A percentile compares a stretch with the other conserved stretches of the same genome.
Evolutionary conservation across 108 stramenopile species (phyloP).

Genomic region (Pinguiococcus pyrenoidosus): DNA sequence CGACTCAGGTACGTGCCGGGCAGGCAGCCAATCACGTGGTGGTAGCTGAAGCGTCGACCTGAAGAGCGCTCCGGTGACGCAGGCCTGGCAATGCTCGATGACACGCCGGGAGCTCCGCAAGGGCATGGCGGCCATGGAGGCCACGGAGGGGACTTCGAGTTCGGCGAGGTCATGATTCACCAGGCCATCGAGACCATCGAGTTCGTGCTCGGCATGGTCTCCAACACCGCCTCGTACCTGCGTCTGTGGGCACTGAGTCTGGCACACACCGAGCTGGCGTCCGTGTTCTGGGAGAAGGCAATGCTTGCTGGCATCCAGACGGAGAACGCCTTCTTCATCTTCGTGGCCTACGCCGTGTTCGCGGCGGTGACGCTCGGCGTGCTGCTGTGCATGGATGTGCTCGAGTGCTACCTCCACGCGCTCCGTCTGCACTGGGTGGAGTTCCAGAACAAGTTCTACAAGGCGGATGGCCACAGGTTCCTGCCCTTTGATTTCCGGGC

Average conservation of each 20-base stretch:
- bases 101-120: slow-evolving; percentile 23
- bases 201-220: slow-evolving; percentile 94
- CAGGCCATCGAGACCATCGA: slow-evolving; percentile 98
- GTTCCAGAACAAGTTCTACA: slow-evolving; percentile 98
- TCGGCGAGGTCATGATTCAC: slow-evolving; percentile 81
- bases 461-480: slow-evolving; percentile 84
- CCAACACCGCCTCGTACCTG: slow-evolving; percentile 97
- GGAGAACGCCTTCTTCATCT: slow-evolving; percentile 64
- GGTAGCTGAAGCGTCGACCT: too few relatives aligned
- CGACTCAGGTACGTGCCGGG: slow-evolving; percentile 5
- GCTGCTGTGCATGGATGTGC: slow-evolving; percentile 89
- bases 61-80: neutral
- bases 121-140: slow-evolving; percentile 48
- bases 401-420: slow-evolving; percentile 98
- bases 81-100: slow-evolving; percentile 36
- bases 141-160: slow-evolving; percentile 28
- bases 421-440: slow-evolving; percentile 99
- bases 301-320: slow-evolving; percentile 79
- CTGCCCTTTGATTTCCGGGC: slow-evolving; percentile 69
- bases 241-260: slow-evolving; percentile 97
- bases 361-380: slow-evolving; percentile 90
- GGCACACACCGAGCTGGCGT: slow-evolving; percentile 93
- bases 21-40: too few relatives aligned
- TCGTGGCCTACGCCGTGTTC: slow-evolving; percentile 86
- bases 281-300: slow-evolving; percentile 96